phyloP scores from a whole-genome alignment of 2,329 filamentous ascomycete species.

The Aspergillus sp. region DNA sequence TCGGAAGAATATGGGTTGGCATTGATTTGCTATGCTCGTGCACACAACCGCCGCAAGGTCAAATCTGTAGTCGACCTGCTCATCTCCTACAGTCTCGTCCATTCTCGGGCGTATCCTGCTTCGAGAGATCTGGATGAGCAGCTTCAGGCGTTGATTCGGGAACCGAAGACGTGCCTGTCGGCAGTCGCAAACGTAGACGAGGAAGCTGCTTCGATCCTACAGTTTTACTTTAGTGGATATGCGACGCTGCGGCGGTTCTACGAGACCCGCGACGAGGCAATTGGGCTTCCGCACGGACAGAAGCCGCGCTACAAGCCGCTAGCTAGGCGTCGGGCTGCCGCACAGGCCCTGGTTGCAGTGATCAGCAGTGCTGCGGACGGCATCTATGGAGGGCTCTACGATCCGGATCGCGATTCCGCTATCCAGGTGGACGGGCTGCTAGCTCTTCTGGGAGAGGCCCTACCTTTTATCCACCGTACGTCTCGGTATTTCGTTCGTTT shows the following conservation, averaged over 20 bases:
- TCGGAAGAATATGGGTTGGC: constrained; percentile 81
- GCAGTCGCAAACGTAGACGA: constrained; percentile 71
- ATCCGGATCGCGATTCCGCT: constrained; percentile 75
- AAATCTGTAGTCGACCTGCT: constrained; percentile 83
- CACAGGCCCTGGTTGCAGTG: constrained; percentile 74
- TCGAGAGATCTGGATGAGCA: constrained; percentile 70
- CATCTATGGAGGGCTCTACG: constrained; percentile 86
- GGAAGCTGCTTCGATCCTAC: constrained; percentile 78
- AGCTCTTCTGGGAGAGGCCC: constrained; percentile 77
- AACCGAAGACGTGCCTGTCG: constrained; percentile 70
- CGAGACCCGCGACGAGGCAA: constrained; percentile 74
- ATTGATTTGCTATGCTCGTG: constrained; percentile 85
- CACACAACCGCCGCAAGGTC: constrained; percentile 74
- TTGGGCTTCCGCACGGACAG: constrained; percentile 37
- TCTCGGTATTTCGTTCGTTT: constrained; percentile 1
- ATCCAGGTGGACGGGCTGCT: constrained; percentile 86
- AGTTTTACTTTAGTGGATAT: constrained; percentile 86
- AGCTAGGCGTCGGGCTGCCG: constrained; percentile 67
- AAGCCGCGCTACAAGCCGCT: constrained; percentile 52
- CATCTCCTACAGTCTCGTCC: constrained; percentile 81
- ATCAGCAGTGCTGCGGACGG: constrained; percentile 84
- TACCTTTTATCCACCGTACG: constrained; percentile 69
- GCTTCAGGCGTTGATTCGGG: constrained; percentile 67
- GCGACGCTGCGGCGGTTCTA: constrained; percentile 89
- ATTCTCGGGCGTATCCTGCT: constrained; percentile 77